Evolutionary conservation across 805 yeast genomes (phyloP), one percentile per base, ranked within the genome.

Genomic region (Candida easanensis): DNA sequence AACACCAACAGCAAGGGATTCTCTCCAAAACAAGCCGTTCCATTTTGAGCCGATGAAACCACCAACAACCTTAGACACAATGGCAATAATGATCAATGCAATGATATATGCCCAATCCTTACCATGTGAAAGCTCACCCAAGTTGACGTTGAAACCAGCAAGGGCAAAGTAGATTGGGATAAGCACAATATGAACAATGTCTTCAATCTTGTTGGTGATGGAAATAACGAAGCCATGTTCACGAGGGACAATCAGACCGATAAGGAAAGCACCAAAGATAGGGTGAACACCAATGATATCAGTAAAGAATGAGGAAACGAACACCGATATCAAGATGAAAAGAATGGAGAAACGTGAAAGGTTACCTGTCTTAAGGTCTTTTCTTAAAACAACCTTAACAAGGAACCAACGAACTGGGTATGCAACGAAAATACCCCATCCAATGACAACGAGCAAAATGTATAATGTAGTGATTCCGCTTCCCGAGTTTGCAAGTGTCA

Each of bases 211-310:
- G 51, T 81, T 87, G 2, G 88, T 82, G 37, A 86, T 66, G 32
- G 74, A 75, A 31, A 84, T 74, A 15, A 82, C 88, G 58, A 81
- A 84, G 15, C 84, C 84, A 53, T 82, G 78, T 38, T 85, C 89
- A 53, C 91, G 70, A 8, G 95, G 95, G 6, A 85, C 76, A 39
- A 86, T 76, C 25, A 82, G 67, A 4, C 95, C 95, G 11, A 80
- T 79, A 63, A 86, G 72, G 56, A 86, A 87, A 0, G 91, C 93
- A 33, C 95, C 95, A 63, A 86, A 86, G 52, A 86, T 86, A 0
- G 93, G 85, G 62, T 86, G 95, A 10, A 84, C 91, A 5, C 95
- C 95, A 49, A 86, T 82, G 44, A 86, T 83, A 59, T 84, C 90
- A 2, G 95, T 86, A 59, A 78, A 84, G 62, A 85, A 86, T 2